Evolutionary conservation across 768 basidiomycete species (phyloP).

Genomic region (Trichaptum fuscoviolaceum): DNA sequence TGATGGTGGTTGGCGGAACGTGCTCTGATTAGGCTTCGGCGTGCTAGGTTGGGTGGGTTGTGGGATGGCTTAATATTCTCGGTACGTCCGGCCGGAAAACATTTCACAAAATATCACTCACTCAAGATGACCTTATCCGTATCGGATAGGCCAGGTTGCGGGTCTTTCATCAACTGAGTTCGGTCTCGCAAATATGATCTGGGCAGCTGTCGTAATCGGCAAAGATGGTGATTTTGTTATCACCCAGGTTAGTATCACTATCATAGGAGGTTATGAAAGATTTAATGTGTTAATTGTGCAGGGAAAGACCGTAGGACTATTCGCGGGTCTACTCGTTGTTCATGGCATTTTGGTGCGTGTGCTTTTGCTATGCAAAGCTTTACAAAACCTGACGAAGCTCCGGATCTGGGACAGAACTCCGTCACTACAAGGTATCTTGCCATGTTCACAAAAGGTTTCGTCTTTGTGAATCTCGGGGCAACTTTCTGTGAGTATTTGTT

Average conservation of each 20-base stretch:
- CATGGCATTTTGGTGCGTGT: constrained; percentile 63
- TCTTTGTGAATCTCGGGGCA: constrained; percentile 83
- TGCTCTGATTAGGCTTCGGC: constrained; percentile 2
- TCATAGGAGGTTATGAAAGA: neutral
- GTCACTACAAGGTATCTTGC: constrained; percentile 73
- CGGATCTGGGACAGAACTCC: constrained; percentile 44
- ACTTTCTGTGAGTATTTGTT: constrained; percentile 47
- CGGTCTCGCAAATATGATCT: constrained; percentile 73
- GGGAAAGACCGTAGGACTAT: constrained; percentile 76
- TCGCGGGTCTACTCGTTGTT: constrained; percentile 66
- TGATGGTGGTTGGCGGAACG: neutral
- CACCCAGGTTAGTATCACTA: constrained; percentile 34
- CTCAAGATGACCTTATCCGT: constrained; percentile 7
- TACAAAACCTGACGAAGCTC: neutral
- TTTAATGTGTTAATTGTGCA: constrained; percentile 15
- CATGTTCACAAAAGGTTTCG: constrained; percentile 66
- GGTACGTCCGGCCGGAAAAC: constrained; percentile 31
- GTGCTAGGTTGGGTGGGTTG: constrained; percentile 63
- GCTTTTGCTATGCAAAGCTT: neutral
- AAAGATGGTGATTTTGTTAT: constrained; percentile 56
- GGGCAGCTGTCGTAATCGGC: constrained; percentile 65
- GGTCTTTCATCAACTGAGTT: constrained; percentile 86
- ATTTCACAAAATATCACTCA: neutral
- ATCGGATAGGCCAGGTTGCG: constrained; percentile 61
- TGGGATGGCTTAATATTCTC: constrained; percentile 81